A percentile compares a stretch with the other conserved stretches of the same genome.
Evolutionary conservation across 495 filamentous ascomycete genomes (phyloP).

Genomic region (Hypoxylon subgilvum): DNA sequence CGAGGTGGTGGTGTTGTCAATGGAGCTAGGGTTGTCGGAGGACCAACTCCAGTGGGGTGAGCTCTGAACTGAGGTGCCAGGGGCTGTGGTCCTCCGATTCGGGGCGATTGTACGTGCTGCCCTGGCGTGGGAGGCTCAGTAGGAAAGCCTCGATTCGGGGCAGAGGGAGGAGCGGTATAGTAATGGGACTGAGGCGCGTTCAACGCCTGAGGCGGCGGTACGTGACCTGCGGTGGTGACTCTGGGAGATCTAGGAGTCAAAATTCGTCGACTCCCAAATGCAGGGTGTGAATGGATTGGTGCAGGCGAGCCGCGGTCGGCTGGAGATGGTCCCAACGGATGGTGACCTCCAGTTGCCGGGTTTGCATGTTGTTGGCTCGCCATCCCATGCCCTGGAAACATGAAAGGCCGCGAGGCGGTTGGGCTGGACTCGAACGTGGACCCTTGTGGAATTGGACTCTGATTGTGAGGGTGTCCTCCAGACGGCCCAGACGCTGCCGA

Average conservation of each 20-base stretch:
- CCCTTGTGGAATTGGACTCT: constrained; percentile 37
- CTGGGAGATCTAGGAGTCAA: constrained; percentile 71
- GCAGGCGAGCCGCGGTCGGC: constrained; percentile 48
- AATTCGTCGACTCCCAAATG: constrained; percentile 56
- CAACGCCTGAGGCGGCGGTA: constrained; percentile 52
- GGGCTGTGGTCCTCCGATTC: constrained; percentile 43
- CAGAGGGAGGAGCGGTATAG: constrained; percentile 45
- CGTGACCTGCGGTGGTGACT: constrained; percentile 51
- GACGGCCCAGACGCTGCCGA: constrained; percentile 26
- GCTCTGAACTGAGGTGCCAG: constrained; percentile 45
- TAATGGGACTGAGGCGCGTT: constrained; percentile 53
- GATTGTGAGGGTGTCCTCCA: constrained; percentile 16
- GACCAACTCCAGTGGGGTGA: constrained; percentile 41
- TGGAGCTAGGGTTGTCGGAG: constrained; percentile 41
- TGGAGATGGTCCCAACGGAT: constrained; percentile 40
- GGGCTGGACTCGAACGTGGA: constrained; percentile 42
- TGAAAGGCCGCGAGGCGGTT: constrained; percentile 34
- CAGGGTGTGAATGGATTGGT: constrained; percentile 47
- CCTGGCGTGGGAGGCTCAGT: constrained; percentile 26
- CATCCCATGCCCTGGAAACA: constrained; percentile 38
- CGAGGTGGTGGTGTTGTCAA: constrained; percentile 43
- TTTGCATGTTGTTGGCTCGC: constrained; percentile 39
- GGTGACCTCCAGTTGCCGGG: constrained; percentile 39
- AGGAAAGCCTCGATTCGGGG: constrained; percentile 29
- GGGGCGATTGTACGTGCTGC: constrained; percentile 33